Conservation (phyloP, 2,329 filamentous ascomycete genomes). For the Hypoxylon sp. region DNA sequence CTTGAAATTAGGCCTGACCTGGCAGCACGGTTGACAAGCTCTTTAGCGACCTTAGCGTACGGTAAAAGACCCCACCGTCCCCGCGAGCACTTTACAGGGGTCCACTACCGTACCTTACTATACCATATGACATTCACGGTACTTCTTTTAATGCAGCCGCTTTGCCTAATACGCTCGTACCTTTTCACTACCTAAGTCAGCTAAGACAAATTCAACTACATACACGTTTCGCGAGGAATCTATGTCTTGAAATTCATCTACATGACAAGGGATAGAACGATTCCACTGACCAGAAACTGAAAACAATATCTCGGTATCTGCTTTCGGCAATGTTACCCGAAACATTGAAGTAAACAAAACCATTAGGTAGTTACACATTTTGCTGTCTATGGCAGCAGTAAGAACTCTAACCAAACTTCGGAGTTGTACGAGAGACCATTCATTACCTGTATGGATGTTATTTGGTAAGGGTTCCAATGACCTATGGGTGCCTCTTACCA, state of each 20-base stretch:
- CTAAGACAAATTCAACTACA: conserved; percentile 13
- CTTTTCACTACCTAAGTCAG: neutral
- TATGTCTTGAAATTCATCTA: neutral
- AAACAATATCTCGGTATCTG: neutral
- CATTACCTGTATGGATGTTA: neutral
- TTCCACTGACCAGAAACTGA: neutral
- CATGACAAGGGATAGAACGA: neutral
- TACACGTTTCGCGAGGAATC: neutral
- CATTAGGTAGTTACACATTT: neutral
- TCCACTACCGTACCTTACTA: conserved; percentile 9
- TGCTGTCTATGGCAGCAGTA: conserved; percentile 1
- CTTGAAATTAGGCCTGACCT: conserved; percentile 55
- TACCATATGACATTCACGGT: conserved; percentile 22
- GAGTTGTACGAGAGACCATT: neutral
- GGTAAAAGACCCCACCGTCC: conserved; percentile 19
- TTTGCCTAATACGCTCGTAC: conserved; percentile 11
- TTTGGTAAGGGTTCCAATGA: neutral
- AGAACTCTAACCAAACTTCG: conserved; percentile 11
- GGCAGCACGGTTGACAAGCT: conserved; percentile 25
- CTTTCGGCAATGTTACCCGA: conserved; percentile 1
- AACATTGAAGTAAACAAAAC: neutral
- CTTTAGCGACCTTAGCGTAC: conserved; percentile 26
- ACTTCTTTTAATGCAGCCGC: conserved; percentile 24
- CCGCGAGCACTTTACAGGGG: conserved; percentile 26
- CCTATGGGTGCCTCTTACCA: neutral